Evolutionary conservation across 2,329 filamentous ascomycete species (phyloP), one percentile per base, ranked within the genome.

Genomic region (Phyllosticta capitalensis): DNA sequence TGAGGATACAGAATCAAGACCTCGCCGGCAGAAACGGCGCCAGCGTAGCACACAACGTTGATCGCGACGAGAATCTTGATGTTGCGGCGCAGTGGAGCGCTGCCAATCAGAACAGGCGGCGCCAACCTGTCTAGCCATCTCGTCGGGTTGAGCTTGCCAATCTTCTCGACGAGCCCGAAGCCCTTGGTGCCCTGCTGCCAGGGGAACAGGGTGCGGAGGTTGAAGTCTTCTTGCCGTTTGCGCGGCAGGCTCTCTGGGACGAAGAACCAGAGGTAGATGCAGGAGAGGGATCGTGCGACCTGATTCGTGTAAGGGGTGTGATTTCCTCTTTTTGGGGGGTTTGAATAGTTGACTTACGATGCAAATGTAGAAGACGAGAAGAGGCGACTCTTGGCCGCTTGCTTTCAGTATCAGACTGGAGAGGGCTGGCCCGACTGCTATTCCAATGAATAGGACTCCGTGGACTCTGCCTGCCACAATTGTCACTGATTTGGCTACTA

Each of bases 291-390:
- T 5, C 62, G 62, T 54, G 61, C 61, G 24, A 48, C 28, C 61
- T 61, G 45, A 5, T 33, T 17, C 3, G 24, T 9, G 17, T 61
- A 7, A 54, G 59, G 5, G 19, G 9, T 30, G 10, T 10, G 48
- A 9, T 21, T 21, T 21, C n/a, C n/a, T n/a, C n/a, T n/a, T n/a
- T n/a, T n/a, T n/a, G n/a, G n/a, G n/a, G n/a, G 24, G 24, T 26
- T 26, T 26, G 24, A 26, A 26, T 12, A n/a, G 20, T 10, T 5
- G 17, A 19, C 58, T 19, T 45, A 57, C 59, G 20, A 62, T 38
- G n/a, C 61, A 59, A 9, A 62, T n/a, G 50, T 63, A 63, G 58
- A 63, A 63, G 21, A 63, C 62, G 19, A 62, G 55, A 1, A 63
- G 58, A 33, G 62, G 61, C 2, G 54, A 49, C 5, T 53, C 30